These are phyloP conservation scores for Draba incana DNA, from an alignment of 345 rosid species.

Conservation along the genomic window DNA sequence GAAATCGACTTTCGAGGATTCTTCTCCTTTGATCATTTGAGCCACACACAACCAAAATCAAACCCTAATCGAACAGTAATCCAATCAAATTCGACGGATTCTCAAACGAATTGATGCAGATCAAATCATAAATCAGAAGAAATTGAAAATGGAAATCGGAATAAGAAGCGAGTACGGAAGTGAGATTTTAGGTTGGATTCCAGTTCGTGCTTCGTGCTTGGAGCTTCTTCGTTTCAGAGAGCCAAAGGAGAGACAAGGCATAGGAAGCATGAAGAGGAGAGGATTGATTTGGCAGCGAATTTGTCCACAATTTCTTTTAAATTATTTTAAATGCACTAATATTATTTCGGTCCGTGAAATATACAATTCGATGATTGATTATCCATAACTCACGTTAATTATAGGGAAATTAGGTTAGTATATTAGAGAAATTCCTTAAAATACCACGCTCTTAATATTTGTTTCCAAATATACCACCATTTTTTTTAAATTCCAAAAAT, in stretches of 20 bases:
- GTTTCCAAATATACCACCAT: too few relatives aligned
- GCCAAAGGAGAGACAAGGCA: neutral
- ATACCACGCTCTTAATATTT: too few relatives aligned
- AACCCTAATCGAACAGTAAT: conserved; percentile 10
- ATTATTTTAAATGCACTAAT: too few relatives aligned
- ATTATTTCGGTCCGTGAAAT: too few relatives aligned
- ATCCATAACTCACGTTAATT: neutral
- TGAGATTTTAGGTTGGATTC: conserved; percentile 9
- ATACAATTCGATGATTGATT: neutral
- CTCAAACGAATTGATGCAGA: conserved; percentile 17
- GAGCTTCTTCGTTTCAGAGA: neutral
- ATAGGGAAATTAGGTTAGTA: too few relatives aligned
- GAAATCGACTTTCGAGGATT: conserved; percentile 46
- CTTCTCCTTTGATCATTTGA: conserved; percentile 60
- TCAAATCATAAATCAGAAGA: conserved; percentile 13
- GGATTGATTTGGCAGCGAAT: neutral
- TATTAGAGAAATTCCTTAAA: too few relatives aligned
- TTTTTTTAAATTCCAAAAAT: too few relatives aligned
- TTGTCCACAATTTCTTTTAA: neutral
- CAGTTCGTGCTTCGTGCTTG: conserved; percentile 19
- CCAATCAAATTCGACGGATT: neutral
- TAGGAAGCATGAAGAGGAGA: neutral
- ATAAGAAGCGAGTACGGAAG: neutral
- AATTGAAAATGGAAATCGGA: conserved; percentile 14
- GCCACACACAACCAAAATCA: conserved; percentile 10